These are phyloP conservation scores for Paramecium sexaurelia DNA, from an alignment of 73 alveolate species.

Conservation along the genomic window DNA sequence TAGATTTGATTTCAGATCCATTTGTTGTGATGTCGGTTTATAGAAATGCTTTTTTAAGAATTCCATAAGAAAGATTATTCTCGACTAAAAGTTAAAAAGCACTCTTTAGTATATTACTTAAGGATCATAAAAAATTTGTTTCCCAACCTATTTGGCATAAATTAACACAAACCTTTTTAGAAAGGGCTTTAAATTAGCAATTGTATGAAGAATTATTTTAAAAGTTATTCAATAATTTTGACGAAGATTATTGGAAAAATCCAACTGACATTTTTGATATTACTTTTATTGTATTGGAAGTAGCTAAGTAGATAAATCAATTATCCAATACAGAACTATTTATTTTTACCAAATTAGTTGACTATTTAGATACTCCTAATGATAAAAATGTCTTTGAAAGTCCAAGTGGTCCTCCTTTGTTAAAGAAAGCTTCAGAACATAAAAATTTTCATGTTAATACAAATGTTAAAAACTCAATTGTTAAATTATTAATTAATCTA, in stretches of 20 bases:
- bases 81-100: background rate
- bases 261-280: background rate
- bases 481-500: conserved; percentile 10
- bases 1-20: background rate
- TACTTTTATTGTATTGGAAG: background rate
- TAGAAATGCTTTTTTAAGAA: background rate
- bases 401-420: background rate
- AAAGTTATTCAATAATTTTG: conserved; percentile 25
- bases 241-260: conserved; percentile 23
- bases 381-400: background rate
- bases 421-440: background rate
- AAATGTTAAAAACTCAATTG: background rate
- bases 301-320: conserved; percentile 6
- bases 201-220: conserved; percentile 21
- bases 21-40: background rate
- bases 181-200: background rate
- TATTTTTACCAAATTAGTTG: conserved; percentile 9
- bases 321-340: background rate
- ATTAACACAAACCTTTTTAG: conserved; percentile 15
- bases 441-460: background rate
- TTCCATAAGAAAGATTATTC: conserved; percentile 27
- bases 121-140: background rate
- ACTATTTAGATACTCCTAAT: conserved; percentile 15
- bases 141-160: background rate
- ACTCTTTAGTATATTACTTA: background rate